These are phyloP conservation scores for Aegilops tauschii DNA, from an alignment of 176 grass and related monocot species.

Conservation along the genomic window DNA sequence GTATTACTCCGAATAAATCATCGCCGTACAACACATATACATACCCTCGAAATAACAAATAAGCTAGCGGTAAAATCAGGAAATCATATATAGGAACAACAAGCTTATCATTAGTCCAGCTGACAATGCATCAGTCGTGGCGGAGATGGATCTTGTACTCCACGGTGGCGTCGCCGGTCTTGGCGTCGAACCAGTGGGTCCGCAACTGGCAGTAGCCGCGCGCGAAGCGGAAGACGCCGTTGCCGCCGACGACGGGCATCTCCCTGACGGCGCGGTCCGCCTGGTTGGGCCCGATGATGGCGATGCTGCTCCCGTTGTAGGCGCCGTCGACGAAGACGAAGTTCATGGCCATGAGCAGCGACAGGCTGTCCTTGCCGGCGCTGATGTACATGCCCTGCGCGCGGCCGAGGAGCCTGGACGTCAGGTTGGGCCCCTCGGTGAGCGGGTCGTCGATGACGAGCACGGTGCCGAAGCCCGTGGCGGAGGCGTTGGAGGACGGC, in stretches of 20 bases:
- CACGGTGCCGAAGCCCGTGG: constrained; percentile 34
- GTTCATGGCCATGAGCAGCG: constrained; percentile 49
- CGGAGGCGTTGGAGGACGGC: neutral
- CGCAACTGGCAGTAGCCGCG: neutral
- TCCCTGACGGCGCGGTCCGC: constrained; percentile 22
- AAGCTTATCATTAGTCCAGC: no score
- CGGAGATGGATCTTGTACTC: neutral
- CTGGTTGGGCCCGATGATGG: constrained; percentile 45
- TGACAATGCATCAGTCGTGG: neutral
- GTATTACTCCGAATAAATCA: no score
- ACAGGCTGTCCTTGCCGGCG: constrained; percentile 19
- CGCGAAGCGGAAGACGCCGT: neutral
- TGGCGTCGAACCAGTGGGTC: neutral
- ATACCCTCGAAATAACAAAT: no score
- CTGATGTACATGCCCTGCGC: constrained; percentile 43
- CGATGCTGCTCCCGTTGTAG: constrained; percentile 43
- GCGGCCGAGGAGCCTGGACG: constrained; percentile 12
- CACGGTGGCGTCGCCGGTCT: neutral
- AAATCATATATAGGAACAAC: no score
- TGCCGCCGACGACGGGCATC: constrained; percentile 50
- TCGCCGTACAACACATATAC: no score
- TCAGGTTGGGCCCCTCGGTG: constrained; percentile 24
- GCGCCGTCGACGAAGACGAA: constrained; percentile 36
- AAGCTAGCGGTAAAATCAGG: no score
- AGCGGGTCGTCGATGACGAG: constrained; percentile 48